Evolutionary conservation across 1,284 basidiomycete species (phyloP), one percentile per base, ranked within the genome.

Genomic region (Vanrija pseudolonga): DNA sequence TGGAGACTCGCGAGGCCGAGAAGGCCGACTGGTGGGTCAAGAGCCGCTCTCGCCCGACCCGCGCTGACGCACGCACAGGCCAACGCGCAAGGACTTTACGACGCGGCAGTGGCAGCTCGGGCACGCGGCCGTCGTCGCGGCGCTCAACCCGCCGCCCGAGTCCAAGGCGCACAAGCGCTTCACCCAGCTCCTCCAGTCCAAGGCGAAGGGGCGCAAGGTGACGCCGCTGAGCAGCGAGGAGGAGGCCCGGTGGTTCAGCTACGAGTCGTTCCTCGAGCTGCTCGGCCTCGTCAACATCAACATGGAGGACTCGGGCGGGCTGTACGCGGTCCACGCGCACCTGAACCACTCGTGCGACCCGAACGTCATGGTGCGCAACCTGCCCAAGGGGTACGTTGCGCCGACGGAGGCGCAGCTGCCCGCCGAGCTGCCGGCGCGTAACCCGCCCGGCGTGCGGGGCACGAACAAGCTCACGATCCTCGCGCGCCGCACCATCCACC

Each of bases 251-350:
- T 76, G 92, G 41, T 90, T 93, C 74, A 81, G 81, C 19, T 89
- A 86, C 64, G 83, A 87, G 17, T 83, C 81, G 2, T 91, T 90
- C 71, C 76, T 89, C 32, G 80, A 81, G 40, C 81, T 85, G 0
- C 74, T 93, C n/a, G 89, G 90, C 0, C 80, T 87, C 44, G 89
- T 90, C 82, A 89, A 84, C 62, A 81, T 94, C 50, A 94, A 93
- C 69, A 79, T 90, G 55, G 91, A 94, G 74, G 84, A 85, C 3
- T 89, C 90, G 58, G 91, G 91, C 5, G 91, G 90, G 2, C 78
- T 94, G 11, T 94, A 93, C 73, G 81, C 82, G 7, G 81, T 95
- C 9, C 90, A 95, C 72, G 87, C 89, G 2, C 89, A 93, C 68
- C 72, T 94, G 39, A 94, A 94, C 74, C 91, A 94, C 71, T 82